phyloP scores from a whole-genome alignment of 1,284 basidiomycete species.

The Malassezia vespertilionis region DNA sequence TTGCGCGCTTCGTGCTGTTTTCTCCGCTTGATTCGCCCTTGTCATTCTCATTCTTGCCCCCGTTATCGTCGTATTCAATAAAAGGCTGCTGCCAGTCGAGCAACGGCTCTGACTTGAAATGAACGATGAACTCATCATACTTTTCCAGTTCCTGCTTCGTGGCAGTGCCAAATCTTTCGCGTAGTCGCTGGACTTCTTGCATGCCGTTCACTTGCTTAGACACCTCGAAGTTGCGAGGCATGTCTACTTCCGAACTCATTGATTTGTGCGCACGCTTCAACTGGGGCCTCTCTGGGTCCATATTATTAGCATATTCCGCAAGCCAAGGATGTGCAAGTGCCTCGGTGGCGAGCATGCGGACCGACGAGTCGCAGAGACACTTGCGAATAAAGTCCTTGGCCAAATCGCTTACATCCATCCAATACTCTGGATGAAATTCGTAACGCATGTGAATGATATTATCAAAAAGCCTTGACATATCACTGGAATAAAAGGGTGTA shows the following conservation, averaged over 20 bases:
- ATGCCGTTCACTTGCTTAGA: neutral
- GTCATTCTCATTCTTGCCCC: too few relatives aligned
- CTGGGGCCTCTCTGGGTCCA: too few relatives aligned
- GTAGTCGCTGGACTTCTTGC: neutral
- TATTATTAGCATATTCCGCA: too few relatives aligned
- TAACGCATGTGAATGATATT: conserved; percentile 41
- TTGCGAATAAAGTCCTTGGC: conserved; percentile 43
- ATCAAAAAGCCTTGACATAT: conserved; percentile 37
- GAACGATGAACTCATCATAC: conserved; percentile 1
- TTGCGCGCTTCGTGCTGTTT: too few relatives aligned
- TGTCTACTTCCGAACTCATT: neutral
- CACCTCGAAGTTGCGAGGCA: too few relatives aligned
- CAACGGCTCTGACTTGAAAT: conserved; percentile 4
- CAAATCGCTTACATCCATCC: conserved; percentile 35
- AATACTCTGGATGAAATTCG: conserved; percentile 40
- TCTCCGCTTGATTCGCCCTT: too few relatives aligned
- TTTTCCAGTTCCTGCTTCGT: too few relatives aligned
- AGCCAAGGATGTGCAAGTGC: conserved; percentile 44
- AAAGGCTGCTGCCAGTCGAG: too few relatives aligned
- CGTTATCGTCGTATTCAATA: too few relatives aligned
- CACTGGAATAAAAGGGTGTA: conserved; percentile 45
- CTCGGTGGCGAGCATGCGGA: conserved; percentile 38
- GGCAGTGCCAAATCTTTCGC: too few relatives aligned
- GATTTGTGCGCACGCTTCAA: conserved; percentile 3
- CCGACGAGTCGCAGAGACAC: conserved; percentile 33